phyloP scores from a whole-genome alignment of 2,329 filamentous ascomycete genomes.

The Seiridium cupressi region DNA sequence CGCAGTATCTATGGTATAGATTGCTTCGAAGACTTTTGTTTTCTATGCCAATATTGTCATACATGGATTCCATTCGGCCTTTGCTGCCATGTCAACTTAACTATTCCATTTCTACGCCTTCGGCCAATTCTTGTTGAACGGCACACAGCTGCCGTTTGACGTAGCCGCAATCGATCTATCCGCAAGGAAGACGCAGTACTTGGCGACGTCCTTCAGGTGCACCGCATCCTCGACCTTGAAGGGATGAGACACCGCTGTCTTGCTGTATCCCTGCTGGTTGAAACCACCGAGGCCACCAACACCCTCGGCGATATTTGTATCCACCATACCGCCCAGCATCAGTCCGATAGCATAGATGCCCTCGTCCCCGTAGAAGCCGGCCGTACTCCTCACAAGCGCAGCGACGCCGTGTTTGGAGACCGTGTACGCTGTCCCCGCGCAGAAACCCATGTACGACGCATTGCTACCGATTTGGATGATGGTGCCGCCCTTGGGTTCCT shows the following conservation, averaged over 20 bases:
- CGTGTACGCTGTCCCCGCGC: constrained; percentile 47
- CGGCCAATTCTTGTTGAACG: constrained; percentile 24
- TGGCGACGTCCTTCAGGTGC: constrained; percentile 34
- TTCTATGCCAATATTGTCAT: too few relatives aligned
- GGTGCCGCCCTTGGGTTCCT: constrained; percentile 25
- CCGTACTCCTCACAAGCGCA: constrained; percentile 56
- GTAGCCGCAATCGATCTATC: constrained; percentile 17
- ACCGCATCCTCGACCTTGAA: constrained; percentile 27
- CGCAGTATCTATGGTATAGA: too few relatives aligned
- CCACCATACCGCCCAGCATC: constrained; percentile 49
- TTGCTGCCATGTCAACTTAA: too few relatives aligned
- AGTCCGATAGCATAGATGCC: constrained; percentile 52
- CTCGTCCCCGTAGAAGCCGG: constrained; percentile 51
- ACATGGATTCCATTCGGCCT: too few relatives aligned
- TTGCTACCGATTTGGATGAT: constrained; percentile 24
- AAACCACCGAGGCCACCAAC: constrained; percentile 29
- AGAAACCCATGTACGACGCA: constrained; percentile 13
- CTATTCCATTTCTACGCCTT: not conserved
- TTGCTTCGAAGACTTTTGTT: too few relatives aligned
- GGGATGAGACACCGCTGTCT: constrained; percentile 20
- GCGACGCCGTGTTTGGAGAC: constrained; percentile 52
- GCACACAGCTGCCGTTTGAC: constrained; percentile 18
- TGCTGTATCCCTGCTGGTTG: constrained; percentile 30
- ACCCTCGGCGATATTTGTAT: constrained; percentile 50
- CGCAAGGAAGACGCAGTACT: constrained; percentile 24